Conservation (phyloP, 2,329 filamentous ascomycete species). For the Claviceps africana region DNA sequence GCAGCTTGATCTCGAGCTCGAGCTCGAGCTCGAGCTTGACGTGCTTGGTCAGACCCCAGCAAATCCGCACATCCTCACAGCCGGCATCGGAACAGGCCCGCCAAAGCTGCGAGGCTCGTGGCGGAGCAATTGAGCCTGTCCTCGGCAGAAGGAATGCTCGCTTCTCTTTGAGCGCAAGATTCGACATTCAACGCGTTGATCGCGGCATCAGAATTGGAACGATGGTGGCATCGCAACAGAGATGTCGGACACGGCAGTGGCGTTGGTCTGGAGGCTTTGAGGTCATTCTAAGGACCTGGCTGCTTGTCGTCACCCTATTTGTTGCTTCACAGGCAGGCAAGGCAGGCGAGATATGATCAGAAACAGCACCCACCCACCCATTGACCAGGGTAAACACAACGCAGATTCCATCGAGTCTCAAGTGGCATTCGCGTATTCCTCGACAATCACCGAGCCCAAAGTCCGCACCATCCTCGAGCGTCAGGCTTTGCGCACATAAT, state of each 20-base stretch:
- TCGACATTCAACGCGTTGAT: not conserved
- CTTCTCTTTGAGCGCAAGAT: not conserved
- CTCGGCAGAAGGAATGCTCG: too few relatives aligned
- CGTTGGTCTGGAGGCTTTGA: not conserved
- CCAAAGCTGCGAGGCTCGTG: not conserved
- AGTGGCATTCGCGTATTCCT: not conserved
- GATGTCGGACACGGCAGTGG: not conserved
- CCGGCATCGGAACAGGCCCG: not conserved
- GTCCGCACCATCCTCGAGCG: too few relatives aligned
- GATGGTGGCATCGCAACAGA: not conserved
- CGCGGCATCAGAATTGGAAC: not conserved
- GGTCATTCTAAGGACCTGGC: not conserved
- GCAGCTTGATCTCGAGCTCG: not conserved
- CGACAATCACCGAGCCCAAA: too few relatives aligned
- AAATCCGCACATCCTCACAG: too few relatives aligned
- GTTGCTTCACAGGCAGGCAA: not conserved
- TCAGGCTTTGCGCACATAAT: too few relatives aligned
- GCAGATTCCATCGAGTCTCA: not conserved
- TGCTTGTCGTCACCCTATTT: not conserved
- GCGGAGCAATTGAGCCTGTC: not conserved
- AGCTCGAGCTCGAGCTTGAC: not conserved
- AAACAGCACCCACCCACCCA: not conserved
- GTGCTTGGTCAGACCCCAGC: not conserved
- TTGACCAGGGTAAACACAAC: not conserved
- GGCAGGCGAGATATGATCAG: not conserved